Evolutionary conservation across 179 eudicot genomes (phyloP), one percentile per base, ranked within the genome.

Genomic region (Spergularia azorica): DNA sequence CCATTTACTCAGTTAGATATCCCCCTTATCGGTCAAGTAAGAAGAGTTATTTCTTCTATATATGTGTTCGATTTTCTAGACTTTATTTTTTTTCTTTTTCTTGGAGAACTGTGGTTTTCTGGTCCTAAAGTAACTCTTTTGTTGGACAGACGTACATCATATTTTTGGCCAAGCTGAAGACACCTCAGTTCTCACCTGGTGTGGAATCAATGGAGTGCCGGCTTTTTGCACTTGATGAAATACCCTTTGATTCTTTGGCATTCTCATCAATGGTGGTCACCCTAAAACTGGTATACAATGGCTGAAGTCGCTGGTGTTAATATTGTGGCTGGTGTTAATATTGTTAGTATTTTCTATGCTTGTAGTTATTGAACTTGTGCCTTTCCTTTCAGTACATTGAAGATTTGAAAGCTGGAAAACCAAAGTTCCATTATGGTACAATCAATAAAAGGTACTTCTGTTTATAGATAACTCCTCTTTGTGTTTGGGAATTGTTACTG

Each of bases 11-110:
- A 95, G 46, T 79, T 93, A 77, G 98, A 95, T 82, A 95, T 95
- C 82, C 98, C 98, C 72, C 97, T 88, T 72, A 95, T 95, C 54
- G 97, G 98, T 83, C 98, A 95, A 85, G 98, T 95, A 85, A 87
- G 84, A 76, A 63, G 38, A 76, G 46, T 73, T 48, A 13, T 72
- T 77, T 56, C 20, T 72, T 56, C 32, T 16, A n/a, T 59, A 26
- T 54, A 9, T 70, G 32, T 56, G 17, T 61, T 7, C 32, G 32
- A 26, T 2, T 26, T 26, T 26, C 32, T 26, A 2, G 32, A 0
- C 32, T 26, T 26, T 26, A 26, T n/a, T n/a, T 26, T 26, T 26
- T 26, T 26, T 26, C 32, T 26, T 26, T 26, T 26, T n/a, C n/a
- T n/a, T 26, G 32, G 32, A 26, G 32, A 26, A 63, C 16, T 54